Conservation (phyloP, 805 yeast genomes). For the Lipomyces kockii region DNA sequence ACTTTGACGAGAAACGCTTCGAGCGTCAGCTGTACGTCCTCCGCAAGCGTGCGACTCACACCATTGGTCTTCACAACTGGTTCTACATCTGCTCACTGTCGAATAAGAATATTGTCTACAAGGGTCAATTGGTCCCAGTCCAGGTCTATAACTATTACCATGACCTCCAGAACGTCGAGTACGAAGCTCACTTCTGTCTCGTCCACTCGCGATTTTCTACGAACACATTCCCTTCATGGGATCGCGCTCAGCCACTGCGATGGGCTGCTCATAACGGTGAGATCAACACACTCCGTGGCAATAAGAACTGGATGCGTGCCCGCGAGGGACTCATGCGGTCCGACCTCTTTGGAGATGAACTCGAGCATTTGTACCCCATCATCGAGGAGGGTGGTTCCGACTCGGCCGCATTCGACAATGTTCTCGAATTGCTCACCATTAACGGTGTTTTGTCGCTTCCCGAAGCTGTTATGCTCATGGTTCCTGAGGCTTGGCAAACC, state of each 20-base stretch:
- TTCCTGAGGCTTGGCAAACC: constrained; percentile 98
- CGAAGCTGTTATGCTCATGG: constrained; percentile 95
- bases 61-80: constrained; percentile 96
- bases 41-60: constrained; percentile 86
- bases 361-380: constrained; percentile 89
- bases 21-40: constrained; percentile 83
- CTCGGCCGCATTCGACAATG: constrained; percentile 97
- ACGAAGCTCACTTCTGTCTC: constrained; percentile 91
- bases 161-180: constrained; percentile 88
- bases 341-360: constrained; percentile 82
- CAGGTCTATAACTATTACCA: constrained; percentile 95
- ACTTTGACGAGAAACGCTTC: constrained; percentile 63
- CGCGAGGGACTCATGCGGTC: constrained; percentile 97
- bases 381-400: constrained; percentile 99
- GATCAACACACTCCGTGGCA: constrained; percentile 94
- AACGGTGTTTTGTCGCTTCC: constrained; percentile 92
- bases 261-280: constrained; percentile 99
- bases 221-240: constrained; percentile 99
- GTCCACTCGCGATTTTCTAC: constrained; percentile 98
- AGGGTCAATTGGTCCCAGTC: constrained; percentile 95
- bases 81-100: constrained; percentile 93
- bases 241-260: constrained; percentile 96
- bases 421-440: constrained; percentile 84
- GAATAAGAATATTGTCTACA: constrained; percentile 88
- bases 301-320: constrained; percentile 99